A percentile compares a stretch with the other conserved stretches of the same genome.
These are phyloP conservation scores for Panicum hallii DNA, from an alignment of 202 grass and related monocot genomes.

Conservation along the genomic window DNA sequence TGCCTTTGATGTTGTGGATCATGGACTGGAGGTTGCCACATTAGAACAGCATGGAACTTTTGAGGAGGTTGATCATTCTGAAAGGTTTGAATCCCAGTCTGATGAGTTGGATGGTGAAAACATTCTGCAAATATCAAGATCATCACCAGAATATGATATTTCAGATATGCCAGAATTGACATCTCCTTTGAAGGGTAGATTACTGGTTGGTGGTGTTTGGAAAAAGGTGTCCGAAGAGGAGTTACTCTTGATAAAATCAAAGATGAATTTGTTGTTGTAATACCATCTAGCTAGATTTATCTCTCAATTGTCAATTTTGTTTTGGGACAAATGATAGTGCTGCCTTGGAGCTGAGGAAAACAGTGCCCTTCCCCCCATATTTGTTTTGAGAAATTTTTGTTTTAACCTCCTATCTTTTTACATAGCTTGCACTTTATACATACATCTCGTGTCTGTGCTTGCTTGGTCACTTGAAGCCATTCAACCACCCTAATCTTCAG, in stretches of 20 bases:
- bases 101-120: slow-evolving; percentile 40
- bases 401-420: background rate
- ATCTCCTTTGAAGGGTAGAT: slow-evolving; percentile 54
- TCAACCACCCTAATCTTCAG: no score
- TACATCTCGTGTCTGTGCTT: background rate
- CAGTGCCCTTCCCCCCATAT: background rate
- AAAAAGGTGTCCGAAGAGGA: slow-evolving; percentile 64
- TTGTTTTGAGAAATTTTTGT: background rate
- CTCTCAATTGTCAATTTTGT: background rate
- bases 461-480: no score
- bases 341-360: background rate
- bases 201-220: slow-evolving; percentile 73
- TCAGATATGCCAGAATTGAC: slow-evolving; percentile 34
- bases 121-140: slow-evolving; percentile 47
- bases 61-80: slow-evolving; percentile 32
- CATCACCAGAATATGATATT: slow-evolving; percentile 38
- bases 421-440: background rate
- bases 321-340: background rate
- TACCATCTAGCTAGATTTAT: background rate
- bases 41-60: slow-evolving; percentile 37
- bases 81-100: slow-evolving; percentile 31
- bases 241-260: slow-evolving; percentile 51
- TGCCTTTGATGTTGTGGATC: slow-evolving; percentile 46
- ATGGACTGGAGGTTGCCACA: slow-evolving; percentile 25
- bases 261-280: slow-evolving; percentile 51